Evolutionary conservation across 140 eudicot species (phyloP).

Genomic region (Ambrosia hybrid): DNA sequence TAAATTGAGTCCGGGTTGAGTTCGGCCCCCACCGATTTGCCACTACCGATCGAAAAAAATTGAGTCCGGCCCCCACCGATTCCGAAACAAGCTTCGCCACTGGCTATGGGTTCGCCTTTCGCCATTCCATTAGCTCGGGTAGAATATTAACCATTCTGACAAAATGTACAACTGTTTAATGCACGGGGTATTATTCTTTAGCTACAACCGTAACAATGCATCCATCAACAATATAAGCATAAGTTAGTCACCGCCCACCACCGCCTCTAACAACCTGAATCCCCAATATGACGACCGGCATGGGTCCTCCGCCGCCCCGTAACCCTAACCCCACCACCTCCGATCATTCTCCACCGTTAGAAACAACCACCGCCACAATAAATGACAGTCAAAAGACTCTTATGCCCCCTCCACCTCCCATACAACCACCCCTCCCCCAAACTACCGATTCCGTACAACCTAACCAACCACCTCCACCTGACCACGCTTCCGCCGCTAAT

Average conservation of each 20-base stretch:
- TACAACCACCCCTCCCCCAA: conserved; percentile 34
- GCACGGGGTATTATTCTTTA: too few relatives aligned
- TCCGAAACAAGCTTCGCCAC: too few relatives aligned
- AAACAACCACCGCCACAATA: conserved; percentile 15
- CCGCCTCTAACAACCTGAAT: conserved; percentile 31
- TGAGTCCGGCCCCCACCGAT: too few relatives aligned
- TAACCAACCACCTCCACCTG: conserved; percentile 13
- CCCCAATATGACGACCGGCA: conserved; percentile 55
- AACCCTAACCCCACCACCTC: conserved; percentile 38
- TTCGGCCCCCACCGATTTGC: too few relatives aligned
- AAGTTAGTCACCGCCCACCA: background rate
- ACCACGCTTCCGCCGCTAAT: conserved; percentile 1
- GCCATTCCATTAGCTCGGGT: too few relatives aligned
- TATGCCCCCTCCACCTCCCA: conserved; percentile 66
- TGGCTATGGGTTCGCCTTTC: too few relatives aligned
- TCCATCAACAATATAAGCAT: too few relatives aligned
- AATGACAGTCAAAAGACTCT: conserved; percentile 21
- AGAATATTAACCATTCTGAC: too few relatives aligned
- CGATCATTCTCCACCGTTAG: conserved; percentile 33
- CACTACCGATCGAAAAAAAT: too few relatives aligned
- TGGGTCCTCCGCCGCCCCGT: conserved; percentile 79
- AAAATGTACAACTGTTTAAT: too few relatives aligned
- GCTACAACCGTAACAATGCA: too few relatives aligned
- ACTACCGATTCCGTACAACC: conserved; percentile 30
- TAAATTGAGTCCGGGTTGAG: too few relatives aligned